These are phyloP conservation scores for Gaeumannomyces tritici DNA, from an alignment of 2,329 filamentous ascomycete species.

Conservation along the genomic window DNA sequence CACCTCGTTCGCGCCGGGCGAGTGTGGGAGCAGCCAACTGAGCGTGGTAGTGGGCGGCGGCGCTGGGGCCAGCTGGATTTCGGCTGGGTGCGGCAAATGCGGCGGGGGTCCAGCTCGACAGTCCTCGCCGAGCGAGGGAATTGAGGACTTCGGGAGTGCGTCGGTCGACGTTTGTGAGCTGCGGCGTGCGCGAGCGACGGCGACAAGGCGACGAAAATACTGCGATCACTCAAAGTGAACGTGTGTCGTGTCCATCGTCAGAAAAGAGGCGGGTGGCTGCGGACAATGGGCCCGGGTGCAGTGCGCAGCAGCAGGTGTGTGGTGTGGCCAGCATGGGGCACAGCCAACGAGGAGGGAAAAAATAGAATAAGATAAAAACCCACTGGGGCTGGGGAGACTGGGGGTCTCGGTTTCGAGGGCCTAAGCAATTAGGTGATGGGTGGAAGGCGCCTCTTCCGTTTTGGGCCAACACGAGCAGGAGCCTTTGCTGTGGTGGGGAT, in stretches of 20 bases:
- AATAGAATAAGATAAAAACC: neutral
- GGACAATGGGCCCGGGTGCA: neutral
- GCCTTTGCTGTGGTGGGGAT: neutral
- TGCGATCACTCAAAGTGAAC: neutral
- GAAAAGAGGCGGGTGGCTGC: neutral
- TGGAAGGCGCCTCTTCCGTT: neutral
- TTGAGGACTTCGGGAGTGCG: neutral
- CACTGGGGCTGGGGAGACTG: neutral
- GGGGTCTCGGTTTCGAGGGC: neutral
- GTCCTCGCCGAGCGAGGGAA: neutral
- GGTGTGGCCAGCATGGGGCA: neutral
- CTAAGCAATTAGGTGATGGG: neutral
- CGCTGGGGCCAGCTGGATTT: too few relatives aligned
- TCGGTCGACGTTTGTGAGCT: neutral
- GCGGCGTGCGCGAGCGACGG: neutral
- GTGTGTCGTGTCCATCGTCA: neutral
- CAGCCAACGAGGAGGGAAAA: neutral
- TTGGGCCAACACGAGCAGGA: neutral
- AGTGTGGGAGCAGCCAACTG: neutral
- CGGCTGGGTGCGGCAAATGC: neutral
- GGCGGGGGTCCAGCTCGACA: neutral
- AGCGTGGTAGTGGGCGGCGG: neutral
- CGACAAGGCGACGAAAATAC: neutral
- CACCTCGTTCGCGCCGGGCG: neutral
- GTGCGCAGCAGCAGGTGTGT: neutral